Base-by-base conservation (phyloP, 148 eudicot genomes). In the Rhododendron mucronatum region DNA sequence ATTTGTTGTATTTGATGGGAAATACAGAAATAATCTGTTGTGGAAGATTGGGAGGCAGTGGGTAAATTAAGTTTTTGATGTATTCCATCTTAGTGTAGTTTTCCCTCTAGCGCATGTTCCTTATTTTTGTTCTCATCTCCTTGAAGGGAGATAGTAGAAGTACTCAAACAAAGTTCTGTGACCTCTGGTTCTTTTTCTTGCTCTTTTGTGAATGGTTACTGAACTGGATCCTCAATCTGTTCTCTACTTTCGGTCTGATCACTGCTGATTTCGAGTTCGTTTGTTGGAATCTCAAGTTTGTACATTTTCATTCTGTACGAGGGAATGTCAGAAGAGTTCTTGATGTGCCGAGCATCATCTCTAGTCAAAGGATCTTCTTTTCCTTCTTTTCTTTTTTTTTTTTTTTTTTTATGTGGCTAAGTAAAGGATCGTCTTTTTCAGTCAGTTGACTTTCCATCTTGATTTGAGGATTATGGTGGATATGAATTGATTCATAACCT, bases 1-100 rank as follows among this genome's bases (percentile, higher is more conserved):
- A 91, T 92, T 91, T 94, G 96, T 92, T 96, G 96, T 94, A 93
- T 94, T 88, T 89, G 92, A 88, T 91, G 48, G 91, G 88, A 88
- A 88, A 88, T 85, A 82, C 88, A 78, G 57, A 78, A 78, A 78
- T 89, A 91, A 94, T 87, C 88, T 87, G 89, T 85, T 75, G 88
- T 77, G 82, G 74, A 85, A 84, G 79, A 88, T 84, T 84, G 83
- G 88, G 87, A 33, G 35, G 69, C 11, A 85, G 82, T 86, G 84
- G 84, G 61, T 77, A 61, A 78, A 11, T 73, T 87, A 69, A 39
- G 85, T 3, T 74, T 74, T 23, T 44, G 45, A 69, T 74, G 71
- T 26, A 39, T 71, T 86, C 35, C 2, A 71, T 71, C 63, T 20
- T 4, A 33, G 61, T 57, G 4, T 51, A 51, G 14, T 28, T 30